Evolutionary conservation across 2,329 filamentous ascomycete genomes (phyloP).

Genomic region (Bipolaris gigantea): DNA sequence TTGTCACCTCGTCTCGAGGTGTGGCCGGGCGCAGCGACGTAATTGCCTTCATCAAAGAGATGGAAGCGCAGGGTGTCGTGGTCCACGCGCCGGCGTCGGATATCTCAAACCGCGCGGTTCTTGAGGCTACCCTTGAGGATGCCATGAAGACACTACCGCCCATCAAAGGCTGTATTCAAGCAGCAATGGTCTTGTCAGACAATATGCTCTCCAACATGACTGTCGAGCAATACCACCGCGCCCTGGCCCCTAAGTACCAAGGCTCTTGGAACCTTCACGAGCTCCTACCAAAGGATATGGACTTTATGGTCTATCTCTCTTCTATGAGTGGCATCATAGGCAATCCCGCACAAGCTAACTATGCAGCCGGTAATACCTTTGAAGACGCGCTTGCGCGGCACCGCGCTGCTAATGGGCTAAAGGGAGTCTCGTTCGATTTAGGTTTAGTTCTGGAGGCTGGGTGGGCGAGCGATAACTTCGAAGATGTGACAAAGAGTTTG

Average conservation of each 20-base stretch:
- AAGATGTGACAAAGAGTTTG: slow-evolving; percentile 10
- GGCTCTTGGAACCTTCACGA: slow-evolving; percentile 30
- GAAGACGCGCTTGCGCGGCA: slow-evolving; percentile 11
- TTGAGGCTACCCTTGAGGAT: slow-evolving; percentile 13
- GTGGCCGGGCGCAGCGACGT: slow-evolving; percentile 13
- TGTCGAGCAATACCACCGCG: neutral
- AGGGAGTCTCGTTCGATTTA: slow-evolving; percentile 11
- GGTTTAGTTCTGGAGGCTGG: slow-evolving; percentile 7
- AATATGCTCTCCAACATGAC: slow-evolving; percentile 12
- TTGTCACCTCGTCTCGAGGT: slow-evolving; percentile 27
- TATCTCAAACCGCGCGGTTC: slow-evolving; percentile 16
- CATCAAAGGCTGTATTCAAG: slow-evolving; percentile 19
- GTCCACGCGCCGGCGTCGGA: slow-evolving; percentile 22
- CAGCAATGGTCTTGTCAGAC: slow-evolving; percentile 17
- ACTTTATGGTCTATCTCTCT: slow-evolving; percentile 25
- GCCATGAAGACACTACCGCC: slow-evolving; percentile 7
- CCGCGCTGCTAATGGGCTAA: slow-evolving; percentile 6
- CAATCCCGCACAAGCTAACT: slow-evolving; percentile 21
- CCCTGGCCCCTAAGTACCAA: slow-evolving; percentile 4
- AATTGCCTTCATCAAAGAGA: slow-evolving; percentile 18
- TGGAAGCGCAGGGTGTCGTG: slow-evolving; percentile 16
- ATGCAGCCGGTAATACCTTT: slow-evolving; percentile 21
- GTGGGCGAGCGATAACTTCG: slow-evolving; percentile 10
- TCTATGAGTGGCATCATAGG: slow-evolving; percentile 24
- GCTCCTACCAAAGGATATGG: slow-evolving; percentile 8